Base-by-base conservation (phyloP, 192 early-diverging fungal species). In the Rhizophagus prolifer region DNA sequence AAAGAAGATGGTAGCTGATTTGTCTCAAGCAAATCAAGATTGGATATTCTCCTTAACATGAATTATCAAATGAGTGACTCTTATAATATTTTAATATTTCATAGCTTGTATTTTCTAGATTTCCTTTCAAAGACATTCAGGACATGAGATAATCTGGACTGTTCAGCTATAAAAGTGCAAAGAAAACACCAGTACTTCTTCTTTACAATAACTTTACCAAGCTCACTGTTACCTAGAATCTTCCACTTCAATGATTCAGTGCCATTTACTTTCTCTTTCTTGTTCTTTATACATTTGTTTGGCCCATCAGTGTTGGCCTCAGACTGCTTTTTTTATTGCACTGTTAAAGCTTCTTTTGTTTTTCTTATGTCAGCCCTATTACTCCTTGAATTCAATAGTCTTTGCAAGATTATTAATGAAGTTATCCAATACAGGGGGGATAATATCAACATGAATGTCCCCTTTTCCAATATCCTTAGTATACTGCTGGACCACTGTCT, bases 381-480 rank as follows among this genome's bases (percentile, higher is more conserved):
- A 30, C 63, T 67, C 75, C 1, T 34, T n/a, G 62, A 44, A 76
- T 66, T n/a, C 63, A 58, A 76, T 58, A n/a, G 74, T 41, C 16
- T 61, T n/a, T 63, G 75, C 75, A 76, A 76, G 16, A 26, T 63
- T 54, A 62, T 76, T 41, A 64, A 63, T 46, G 26, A 76, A 76
- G 6, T 70, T 21, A 76, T 76, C 61, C 28, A 74, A 74, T 36
- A 63, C 0, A 66, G 26, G 44, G n/a, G 75, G 36, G 36, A 67
- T n/a, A 67, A 67, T n/a, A 67, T 76, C 21, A 64, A 76, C n/a
- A 76, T 76, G 67, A 76, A 76, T 62, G n/a, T 67, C 63, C 50
- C 62, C 75, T 41, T 64, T 76, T 76, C 75, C 21, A 38, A 76
- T 63, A 31, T 76, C 21, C 12, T 14, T 76, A 64, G 75, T 41